Evolutionary conservation across 2,329 filamentous ascomycete genomes (phyloP), one percentile per base, ranked within the genome.

Genomic region (Huntiella omanensis): DNA sequence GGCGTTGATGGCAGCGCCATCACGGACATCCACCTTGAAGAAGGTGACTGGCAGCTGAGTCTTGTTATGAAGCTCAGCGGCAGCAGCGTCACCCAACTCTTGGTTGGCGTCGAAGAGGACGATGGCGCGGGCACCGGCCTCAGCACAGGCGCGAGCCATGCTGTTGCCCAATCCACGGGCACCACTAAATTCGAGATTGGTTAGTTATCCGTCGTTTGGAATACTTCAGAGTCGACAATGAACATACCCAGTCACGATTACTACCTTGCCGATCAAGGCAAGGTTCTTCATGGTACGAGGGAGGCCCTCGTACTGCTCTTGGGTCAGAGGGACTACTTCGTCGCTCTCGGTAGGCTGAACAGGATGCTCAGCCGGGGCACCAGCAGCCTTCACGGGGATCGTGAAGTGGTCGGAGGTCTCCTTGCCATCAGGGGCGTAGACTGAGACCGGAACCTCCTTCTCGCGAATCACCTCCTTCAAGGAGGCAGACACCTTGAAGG

Each of bases 11-110:
- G 75, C 78, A 38, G 67, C 69, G 8, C 72, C 77, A 54, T 85
- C 77, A 56, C 80, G 78, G 32, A 87, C 80, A 55, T 86, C 80
- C 40, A 85, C 79, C 64, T 80, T 80, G 69, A 80, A 83, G 67
- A 85, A 86, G 41, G 74, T 74, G 40, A 82, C 77, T 34, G 80
- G 77, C 28, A 85, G 69, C 41, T 76, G 75, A n/a, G 78, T 79
- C 67, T 81, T 75, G 57, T 75, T 64, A 62, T 81, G 75, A 38
- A 86, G 69, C 61, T 82, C 75, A 15, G 71, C 71, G 15, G 80
- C 80, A 2, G 80, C 68, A 56, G 74, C 67, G 55, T 83, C 79
- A 22, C 81, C 82, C 11, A 83, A 69, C 54, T 83, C 74, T 62
- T 82, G 74, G 66, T 84, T 82, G 53, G 80, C 77, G 55, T 86